These are phyloP conservation scores for Plantago ovata DNA, from an alignment of 257 asterid species.

Conservation along the genomic window DNA sequence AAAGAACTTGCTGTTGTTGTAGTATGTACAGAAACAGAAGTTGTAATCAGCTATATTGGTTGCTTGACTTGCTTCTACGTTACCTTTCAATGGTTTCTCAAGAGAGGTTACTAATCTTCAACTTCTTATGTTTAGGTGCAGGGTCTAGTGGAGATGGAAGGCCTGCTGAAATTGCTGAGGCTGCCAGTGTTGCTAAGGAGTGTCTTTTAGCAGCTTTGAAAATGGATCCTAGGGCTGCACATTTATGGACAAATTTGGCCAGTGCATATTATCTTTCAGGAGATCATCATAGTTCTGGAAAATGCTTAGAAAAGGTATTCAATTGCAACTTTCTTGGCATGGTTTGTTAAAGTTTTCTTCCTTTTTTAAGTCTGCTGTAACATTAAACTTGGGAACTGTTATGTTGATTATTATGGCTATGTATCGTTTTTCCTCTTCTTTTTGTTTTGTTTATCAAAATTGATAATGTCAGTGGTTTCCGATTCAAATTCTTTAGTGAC, in stretches of 20 bases:
- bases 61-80: slow-evolving; percentile 7
- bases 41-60: slow-evolving; percentile 12
- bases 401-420: neutral
- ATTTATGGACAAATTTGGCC: slow-evolving; percentile 89
- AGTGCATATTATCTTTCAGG: slow-evolving; percentile 83
- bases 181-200: slow-evolving; percentile 78
- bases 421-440: slow-evolving; percentile 4
- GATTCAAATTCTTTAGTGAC: slow-evolving; percentile 18
- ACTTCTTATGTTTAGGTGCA: slow-evolving; percentile 40
- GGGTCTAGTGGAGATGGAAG: slow-evolving; percentile 68
- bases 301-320: slow-evolving; percentile 88
- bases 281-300: slow-evolving; percentile 75
- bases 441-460: slow-evolving; percentile 10
- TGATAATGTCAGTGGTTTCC: neutral
- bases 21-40: neutral
- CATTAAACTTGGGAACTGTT: neutral
- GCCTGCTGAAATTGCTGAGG: slow-evolving; percentile 47
- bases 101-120: neutral
- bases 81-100: neutral
- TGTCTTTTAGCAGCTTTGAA: slow-evolving; percentile 86
- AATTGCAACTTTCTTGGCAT: neutral
- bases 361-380: no score
- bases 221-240: slow-evolving; percentile 82
- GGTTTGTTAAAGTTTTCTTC: neutral
- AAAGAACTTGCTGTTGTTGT: slow-evolving; percentile 9